These are phyloP conservation scores for Dactylonectria macrodidyma DNA, from an alignment of 2,329 filamentous ascomycete species.

Conservation along the genomic window DNA sequence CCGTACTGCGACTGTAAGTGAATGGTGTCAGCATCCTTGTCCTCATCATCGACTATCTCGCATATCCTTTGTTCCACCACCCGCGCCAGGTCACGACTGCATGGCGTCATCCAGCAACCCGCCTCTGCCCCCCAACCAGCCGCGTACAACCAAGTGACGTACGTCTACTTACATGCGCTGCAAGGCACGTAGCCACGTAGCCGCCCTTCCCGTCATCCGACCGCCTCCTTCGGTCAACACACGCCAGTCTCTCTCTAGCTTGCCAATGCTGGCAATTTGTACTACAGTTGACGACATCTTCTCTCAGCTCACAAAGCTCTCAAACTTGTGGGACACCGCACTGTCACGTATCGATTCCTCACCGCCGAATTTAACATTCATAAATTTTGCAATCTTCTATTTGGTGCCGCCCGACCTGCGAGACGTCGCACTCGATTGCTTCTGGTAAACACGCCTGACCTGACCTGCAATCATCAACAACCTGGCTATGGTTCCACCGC, in stretches of 20 bases:
- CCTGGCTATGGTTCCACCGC: constrained; percentile 4
- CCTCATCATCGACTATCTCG: constrained; percentile 1
- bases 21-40: neutral
- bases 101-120: constrained; percentile 20
- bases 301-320: constrained; percentile 1
- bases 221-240: neutral
- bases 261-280: constrained; percentile 11
- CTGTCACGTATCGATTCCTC: constrained; percentile 10
- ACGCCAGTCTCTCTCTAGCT: constrained; percentile 3
- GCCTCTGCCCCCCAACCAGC: neutral
- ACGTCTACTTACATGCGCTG: constrained; percentile 14
- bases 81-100: constrained; percentile 9
- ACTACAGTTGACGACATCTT: constrained; percentile 17
- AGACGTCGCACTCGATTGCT: constrained; percentile 38
- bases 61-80: constrained; percentile 19
- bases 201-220: constrained; percentile 8
- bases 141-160: constrained; percentile 7
- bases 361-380: constrained; percentile 13
- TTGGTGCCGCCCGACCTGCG: constrained; percentile 40
- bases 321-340: constrained; percentile 16
- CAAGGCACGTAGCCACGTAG: constrained; percentile 16
- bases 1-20: neutral
- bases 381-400: constrained; percentile 30
- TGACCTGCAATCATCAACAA: constrained; percentile 30
- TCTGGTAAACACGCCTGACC: constrained; percentile 35